These are phyloP conservation scores for Rhodomyrtus psidioides DNA, from an alignment of 441 rosid species.

Conservation along the genomic window DNA sequence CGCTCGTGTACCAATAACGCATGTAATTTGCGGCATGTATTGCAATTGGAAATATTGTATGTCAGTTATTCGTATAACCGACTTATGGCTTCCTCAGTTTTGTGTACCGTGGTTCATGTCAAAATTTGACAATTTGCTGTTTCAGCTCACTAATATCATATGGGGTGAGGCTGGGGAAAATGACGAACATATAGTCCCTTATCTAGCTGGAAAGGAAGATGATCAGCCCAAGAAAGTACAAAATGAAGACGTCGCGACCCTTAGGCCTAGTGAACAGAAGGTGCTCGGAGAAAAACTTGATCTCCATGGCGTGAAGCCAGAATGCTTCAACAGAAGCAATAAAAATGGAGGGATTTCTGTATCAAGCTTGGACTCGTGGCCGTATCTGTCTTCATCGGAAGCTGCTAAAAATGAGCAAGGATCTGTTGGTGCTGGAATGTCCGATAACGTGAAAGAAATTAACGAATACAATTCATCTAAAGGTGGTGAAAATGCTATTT, in stretches of 20 bases:
- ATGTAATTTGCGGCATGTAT: background rate
- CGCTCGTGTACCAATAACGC: background rate
- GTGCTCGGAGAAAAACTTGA: constrained; percentile 20
- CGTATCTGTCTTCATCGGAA: constrained; percentile 37
- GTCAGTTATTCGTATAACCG: background rate
- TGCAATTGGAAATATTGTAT: background rate
- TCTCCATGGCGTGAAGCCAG: constrained; percentile 33
- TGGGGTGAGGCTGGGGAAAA: constrained; percentile 72
- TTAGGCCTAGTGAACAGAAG: constrained; percentile 39
- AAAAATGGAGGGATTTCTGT: constrained; percentile 33
- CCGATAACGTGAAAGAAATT: constrained; percentile 38
- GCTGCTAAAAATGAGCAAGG: constrained; percentile 38
- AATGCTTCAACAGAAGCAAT: constrained; percentile 30
- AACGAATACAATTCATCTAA: constrained; percentile 30
- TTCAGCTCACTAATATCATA: constrained; percentile 78
- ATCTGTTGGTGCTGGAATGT: constrained; percentile 36
- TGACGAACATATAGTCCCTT: constrained; percentile 83
- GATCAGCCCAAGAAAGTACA: constrained; percentile 37
- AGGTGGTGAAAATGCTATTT: constrained; percentile 34
- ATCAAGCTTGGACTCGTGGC: constrained; percentile 47
- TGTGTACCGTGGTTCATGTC: background rate
- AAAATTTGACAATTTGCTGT: background rate
- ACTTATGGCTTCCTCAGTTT: background rate
- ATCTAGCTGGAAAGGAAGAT: constrained; percentile 40
- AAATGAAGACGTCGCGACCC: constrained; percentile 31